phyloP scores from a whole-genome alignment of 2,329 filamentous ascomycete species.

The Zymoseptoria passerinii region DNA sequence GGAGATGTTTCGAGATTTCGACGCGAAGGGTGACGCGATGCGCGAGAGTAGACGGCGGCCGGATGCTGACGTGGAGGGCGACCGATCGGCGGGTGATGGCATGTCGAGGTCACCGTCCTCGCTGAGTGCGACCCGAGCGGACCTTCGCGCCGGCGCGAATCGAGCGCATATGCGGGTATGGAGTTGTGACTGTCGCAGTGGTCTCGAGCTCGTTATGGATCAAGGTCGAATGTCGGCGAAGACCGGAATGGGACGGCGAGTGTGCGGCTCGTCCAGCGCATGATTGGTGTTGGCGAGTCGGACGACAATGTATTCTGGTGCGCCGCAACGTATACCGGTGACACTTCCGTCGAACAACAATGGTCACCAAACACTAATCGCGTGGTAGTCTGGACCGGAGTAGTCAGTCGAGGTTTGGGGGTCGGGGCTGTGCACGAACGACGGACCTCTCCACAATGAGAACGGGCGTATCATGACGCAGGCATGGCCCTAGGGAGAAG shows the following conservation, averaged over 20 bases:
- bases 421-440: no score
- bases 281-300: not conserved
- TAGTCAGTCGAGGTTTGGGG: no score
- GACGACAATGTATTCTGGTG: not conserved
- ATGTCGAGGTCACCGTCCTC: not conserved
- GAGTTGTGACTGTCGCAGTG: not conserved
- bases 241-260: not conserved
- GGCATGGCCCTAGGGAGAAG: no score
- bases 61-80: constrained; percentile 12
- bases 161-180: not conserved
- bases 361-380: no score
- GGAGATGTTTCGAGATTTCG: constrained; percentile 56
- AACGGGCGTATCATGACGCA: no score
- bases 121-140: not conserved
- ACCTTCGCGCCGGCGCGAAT: not conserved
- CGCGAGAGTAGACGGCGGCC: constrained; percentile 41
- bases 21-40: constrained; percentile 46
- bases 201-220: not conserved
- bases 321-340: no score
- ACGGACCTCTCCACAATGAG: no score
- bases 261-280: not conserved
- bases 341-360: no score
- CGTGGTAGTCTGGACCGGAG: no score
- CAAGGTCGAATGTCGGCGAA: not conserved
- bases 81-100: constrained; percentile 1